Conservation (phyloP, 169 alveolate genomes). For the Cardiosporidium cionae region DNA sequence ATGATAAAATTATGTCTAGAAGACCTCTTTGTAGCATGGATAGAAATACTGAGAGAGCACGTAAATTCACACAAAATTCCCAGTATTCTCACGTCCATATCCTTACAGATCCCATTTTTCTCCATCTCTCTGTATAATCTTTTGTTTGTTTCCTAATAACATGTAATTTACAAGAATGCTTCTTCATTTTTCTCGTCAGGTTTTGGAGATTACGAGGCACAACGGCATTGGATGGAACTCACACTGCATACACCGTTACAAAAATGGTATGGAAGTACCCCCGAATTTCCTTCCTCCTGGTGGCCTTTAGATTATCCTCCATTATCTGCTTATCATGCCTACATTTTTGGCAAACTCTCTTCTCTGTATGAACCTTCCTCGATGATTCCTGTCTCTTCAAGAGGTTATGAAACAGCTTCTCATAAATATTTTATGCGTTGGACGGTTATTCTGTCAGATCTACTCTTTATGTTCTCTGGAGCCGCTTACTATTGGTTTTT, state of each 20-base stretch:
- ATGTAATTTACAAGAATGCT: not conserved
- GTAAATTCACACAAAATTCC: constrained; percentile 25
- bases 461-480: constrained; percentile 44
- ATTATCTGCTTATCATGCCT: constrained; percentile 74
- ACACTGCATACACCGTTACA: constrained; percentile 48
- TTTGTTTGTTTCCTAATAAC: not conserved
- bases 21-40: too few species aligned
- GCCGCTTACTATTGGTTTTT: not conserved
- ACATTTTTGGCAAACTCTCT: constrained; percentile 33
- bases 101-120: not conserved
- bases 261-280: constrained; percentile 40
- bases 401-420: constrained; percentile 62
- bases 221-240: constrained; percentile 83
- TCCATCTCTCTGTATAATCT: not conserved
- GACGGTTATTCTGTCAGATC: constrained; percentile 70
- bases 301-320: constrained; percentile 93
- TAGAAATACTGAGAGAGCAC: too few species aligned
- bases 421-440: constrained; percentile 70
- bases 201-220: constrained; percentile 87
- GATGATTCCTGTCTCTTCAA: constrained; percentile 45
- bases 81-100: not conserved
- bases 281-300: constrained; percentile 76
- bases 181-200: not conserved
- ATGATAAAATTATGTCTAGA: too few species aligned
- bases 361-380: constrained; percentile 43